Evolutionary conservation across 2,329 filamentous ascomycete species (phyloP).

Genomic region (Fusarium staphyleae): DNA sequence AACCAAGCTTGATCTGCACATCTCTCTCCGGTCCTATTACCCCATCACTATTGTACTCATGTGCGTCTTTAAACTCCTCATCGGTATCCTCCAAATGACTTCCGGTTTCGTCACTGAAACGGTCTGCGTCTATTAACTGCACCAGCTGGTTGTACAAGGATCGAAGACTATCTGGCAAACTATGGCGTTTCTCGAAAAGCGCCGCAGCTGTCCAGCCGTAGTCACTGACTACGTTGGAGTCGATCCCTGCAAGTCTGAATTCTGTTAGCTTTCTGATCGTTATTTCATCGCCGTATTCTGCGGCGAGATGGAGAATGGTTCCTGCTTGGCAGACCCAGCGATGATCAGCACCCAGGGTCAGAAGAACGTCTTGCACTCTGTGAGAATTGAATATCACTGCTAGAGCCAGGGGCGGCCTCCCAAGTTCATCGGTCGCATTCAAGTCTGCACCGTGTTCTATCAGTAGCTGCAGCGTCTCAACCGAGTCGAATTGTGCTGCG

Average conservation of each 20-base stretch:
- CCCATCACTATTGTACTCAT: no score
- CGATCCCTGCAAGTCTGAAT: background rate
- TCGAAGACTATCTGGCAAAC: no score
- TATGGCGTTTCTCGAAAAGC: no score
- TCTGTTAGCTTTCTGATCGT: background rate
- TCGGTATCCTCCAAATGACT: no score
- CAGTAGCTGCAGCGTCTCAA: background rate
- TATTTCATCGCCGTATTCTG: background rate
- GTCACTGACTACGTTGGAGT: background rate
- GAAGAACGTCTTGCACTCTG: background rate
- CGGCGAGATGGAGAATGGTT: background rate
- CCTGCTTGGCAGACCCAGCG: background rate
- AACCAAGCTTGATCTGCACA: no score
- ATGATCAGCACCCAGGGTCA: background rate
- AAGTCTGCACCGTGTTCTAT: background rate
- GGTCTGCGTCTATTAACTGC: no score
- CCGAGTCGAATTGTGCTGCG: background rate
- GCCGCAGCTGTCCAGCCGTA: background rate
- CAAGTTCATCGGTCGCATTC: rapidly evolving
- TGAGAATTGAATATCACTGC: background rate
- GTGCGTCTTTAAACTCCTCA: no score
- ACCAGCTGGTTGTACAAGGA: no score
- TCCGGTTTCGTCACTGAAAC: no score
- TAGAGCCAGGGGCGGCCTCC: background rate
- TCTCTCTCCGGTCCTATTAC: no score